Conservation (phyloP, 495 filamentous ascomycete genomes). For the Staphylotrichum tortipilum region DNA sequence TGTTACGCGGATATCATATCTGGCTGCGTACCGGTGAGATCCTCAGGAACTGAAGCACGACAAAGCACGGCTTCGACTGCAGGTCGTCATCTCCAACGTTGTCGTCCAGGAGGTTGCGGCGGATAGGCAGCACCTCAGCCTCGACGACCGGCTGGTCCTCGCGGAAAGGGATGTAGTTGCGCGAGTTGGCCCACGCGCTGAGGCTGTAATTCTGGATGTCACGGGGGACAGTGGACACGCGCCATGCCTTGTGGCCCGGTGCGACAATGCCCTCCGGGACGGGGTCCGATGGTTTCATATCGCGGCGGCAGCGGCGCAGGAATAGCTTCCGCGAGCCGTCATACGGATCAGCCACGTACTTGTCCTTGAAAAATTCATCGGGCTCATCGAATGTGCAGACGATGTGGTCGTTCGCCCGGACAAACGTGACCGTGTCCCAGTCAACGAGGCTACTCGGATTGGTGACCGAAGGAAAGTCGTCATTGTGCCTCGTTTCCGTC, state of each 20-base stretch:
- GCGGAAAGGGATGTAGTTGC: slow-evolving; percentile 31
- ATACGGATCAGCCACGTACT: slow-evolving; percentile 65
- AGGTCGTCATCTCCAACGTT: slow-evolving; percentile 26
- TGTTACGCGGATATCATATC: too few relatives aligned
- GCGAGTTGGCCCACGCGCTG: slow-evolving; percentile 31
- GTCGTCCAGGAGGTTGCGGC: slow-evolving; percentile 74
- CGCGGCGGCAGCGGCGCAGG: slow-evolving; percentile 31
- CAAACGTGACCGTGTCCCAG: slow-evolving; percentile 50
- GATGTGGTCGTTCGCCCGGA: slow-evolving; percentile 41
- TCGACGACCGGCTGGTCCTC: slow-evolving; percentile 68
- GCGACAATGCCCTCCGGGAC: slow-evolving; percentile 30
- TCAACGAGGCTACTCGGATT: slow-evolving; percentile 47
- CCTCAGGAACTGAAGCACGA: slow-evolving; percentile 46
- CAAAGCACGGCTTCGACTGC: slow-evolving; percentile 33
- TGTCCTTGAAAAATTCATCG: slow-evolving; percentile 50
- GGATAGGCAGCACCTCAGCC: slow-evolving; percentile 61
- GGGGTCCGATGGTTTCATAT: slow-evolving; percentile 37
- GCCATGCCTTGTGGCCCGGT: slow-evolving; percentile 20
- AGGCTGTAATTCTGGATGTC: slow-evolving; percentile 40
- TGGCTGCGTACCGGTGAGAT: slow-evolving; percentile 68
- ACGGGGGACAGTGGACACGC: slow-evolving; percentile 6
- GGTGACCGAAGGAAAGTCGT: slow-evolving; percentile 13
- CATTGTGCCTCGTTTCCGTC: slow-evolving; percentile 26
- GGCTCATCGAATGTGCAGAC: slow-evolving; percentile 45
- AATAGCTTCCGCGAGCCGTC: slow-evolving; percentile 62